phyloP scores from a whole-genome alignment of 2,329 filamentous ascomycete genomes.

The Diaporthe ilicicola region DNA sequence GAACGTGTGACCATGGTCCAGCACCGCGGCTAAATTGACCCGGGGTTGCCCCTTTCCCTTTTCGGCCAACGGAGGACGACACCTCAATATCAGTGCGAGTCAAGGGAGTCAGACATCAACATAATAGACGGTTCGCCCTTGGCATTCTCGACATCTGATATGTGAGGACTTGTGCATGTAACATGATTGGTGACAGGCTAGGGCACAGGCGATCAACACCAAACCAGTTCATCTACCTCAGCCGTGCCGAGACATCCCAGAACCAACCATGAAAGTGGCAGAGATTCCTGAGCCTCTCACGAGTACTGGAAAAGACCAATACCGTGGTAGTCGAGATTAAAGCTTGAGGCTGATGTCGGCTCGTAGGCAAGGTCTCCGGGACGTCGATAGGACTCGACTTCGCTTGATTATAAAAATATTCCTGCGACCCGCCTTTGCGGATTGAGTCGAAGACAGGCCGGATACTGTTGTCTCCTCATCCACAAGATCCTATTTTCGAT shows the following conservation, averaged over 20 bases:
- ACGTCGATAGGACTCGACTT: neutral
- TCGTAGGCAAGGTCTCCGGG: slow-evolving; percentile 6
- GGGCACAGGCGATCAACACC: neutral
- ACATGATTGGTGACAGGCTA: neutral
- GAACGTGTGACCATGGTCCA: slow-evolving; percentile 12
- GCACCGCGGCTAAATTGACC: slow-evolving; percentile 14
- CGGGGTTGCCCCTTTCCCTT: slow-evolving; percentile 1
- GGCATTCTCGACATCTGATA: slow-evolving; percentile 4
- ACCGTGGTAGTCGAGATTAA: slow-evolving; percentile 13
- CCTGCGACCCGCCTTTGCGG: neutral
- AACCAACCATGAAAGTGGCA: neutral
- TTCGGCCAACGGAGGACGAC: slow-evolving; percentile 18
- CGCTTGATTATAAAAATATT: neutral
- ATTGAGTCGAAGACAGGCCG: neutral
- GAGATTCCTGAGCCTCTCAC: neutral
- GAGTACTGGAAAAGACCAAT: neutral
- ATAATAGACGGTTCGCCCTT: neutral
- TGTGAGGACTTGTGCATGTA: neutral
- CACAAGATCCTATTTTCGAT: neutral
- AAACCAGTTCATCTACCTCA: slow-evolving; percentile 9
- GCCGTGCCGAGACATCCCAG: slow-evolving; percentile 14
- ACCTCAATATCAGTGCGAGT: slow-evolving; percentile 7
- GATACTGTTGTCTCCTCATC: neutral
- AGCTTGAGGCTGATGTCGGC: slow-evolving; percentile 3
- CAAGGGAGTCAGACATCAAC: slow-evolving; percentile 15